Percentiles rank a stretch among this genome's conserved stretches.
Conservation (phyloP, 768 basidiomycete species). For the Mycena galericulata region DNA sequence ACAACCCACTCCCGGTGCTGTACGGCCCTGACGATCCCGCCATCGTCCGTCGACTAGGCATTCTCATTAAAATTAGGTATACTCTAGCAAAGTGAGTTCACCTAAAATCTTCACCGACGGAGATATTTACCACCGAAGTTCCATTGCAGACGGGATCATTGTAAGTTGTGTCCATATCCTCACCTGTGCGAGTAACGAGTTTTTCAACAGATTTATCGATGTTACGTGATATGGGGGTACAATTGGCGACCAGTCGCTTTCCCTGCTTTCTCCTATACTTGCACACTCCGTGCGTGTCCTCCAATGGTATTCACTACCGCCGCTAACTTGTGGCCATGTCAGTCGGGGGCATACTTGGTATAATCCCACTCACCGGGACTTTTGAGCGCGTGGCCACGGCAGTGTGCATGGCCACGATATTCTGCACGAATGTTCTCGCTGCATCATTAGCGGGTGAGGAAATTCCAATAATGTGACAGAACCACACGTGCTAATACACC, state of each 20-base stretch:
- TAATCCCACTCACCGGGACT: slow-evolving; percentile 10
- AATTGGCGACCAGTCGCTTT: slow-evolving; percentile 1
- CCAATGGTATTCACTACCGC: background rate
- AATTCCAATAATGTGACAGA: background rate
- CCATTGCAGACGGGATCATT: slow-evolving; percentile 11
- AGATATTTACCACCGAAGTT: background rate
- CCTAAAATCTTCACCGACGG: background rate
- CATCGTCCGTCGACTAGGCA: background rate
- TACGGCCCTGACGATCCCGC: slow-evolving; percentile 7
- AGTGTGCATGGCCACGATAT: background rate
- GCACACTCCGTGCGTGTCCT: background rate
- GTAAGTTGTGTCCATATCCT: background rate
- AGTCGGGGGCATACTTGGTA: slow-evolving; percentile 13
- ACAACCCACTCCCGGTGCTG: slow-evolving; percentile 9
- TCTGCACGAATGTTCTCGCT: slow-evolving; percentile 11
- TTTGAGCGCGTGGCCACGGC: slow-evolving; percentile 7
- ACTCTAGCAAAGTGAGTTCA: slow-evolving; percentile 14
- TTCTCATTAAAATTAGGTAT: slow-evolving; percentile 8
- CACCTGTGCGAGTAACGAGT: background rate
- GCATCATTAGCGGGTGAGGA: slow-evolving; percentile 7
- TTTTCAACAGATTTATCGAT: slow-evolving; percentile 7
- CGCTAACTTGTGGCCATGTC: background rate
- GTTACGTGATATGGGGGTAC: slow-evolving; percentile 16
- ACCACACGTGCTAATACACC: background rate
- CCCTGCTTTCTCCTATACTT: background rate